These are phyloP conservation scores for Populus hybrid DNA, from an alignment of 441 rosid species.

Conservation along the genomic window DNA sequence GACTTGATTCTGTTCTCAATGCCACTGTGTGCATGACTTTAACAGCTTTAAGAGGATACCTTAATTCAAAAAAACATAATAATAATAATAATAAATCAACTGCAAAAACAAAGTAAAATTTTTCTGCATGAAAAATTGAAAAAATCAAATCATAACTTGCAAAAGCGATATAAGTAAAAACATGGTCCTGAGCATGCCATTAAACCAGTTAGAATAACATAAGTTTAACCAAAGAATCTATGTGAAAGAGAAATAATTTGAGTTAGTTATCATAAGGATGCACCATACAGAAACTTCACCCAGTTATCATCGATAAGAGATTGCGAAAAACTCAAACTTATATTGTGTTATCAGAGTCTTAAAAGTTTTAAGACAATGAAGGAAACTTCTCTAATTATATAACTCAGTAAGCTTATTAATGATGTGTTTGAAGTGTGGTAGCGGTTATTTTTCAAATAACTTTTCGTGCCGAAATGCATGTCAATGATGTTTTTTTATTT, in stretches of 20 bases:
- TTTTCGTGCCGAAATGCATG: no score
- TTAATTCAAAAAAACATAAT: slow-evolving; percentile 17
- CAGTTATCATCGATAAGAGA: neutral
- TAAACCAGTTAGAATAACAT: neutral
- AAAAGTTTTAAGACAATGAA: neutral
- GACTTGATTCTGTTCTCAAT: slow-evolving; percentile 79
- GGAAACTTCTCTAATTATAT: neutral
- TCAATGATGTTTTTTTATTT: no score
- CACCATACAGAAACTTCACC: neutral
- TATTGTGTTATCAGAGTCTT: neutral
- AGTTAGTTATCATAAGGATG: neutral
- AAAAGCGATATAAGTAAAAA: neutral
- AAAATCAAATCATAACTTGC: neutral
- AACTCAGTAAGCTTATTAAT: neutral
- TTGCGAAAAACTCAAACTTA: neutral
- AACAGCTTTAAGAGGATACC: slow-evolving; percentile 91
- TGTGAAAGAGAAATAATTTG: neutral
- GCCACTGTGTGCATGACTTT: slow-evolving; percentile 96
- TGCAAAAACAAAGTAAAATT: neutral
- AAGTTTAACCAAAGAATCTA: neutral
- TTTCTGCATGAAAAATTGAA: neutral
- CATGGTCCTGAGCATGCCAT: neutral
- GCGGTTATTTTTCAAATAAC: no score
- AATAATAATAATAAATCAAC: neutral
- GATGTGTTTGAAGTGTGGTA: no score